phyloP scores from a whole-genome alignment of 164 flowering plant species.

The Houttuynia cordata region DNA sequence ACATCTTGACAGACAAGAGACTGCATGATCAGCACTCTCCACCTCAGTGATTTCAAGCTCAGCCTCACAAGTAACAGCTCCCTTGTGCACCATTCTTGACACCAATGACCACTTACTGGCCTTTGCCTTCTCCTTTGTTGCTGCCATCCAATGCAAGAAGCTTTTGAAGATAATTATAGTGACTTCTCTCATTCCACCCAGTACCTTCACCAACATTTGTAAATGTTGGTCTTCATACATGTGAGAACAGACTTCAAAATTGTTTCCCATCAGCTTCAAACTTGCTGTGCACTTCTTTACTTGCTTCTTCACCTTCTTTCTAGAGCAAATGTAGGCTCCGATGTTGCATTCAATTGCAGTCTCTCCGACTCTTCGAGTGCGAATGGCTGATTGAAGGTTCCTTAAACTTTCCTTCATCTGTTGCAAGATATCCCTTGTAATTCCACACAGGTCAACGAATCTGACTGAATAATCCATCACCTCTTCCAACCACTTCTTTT shows the following conservation, averaged over 20 bases:
- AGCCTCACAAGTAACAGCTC: neutral
- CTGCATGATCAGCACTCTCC: neutral
- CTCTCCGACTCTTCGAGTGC: conserved; percentile 18
- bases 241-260: neutral
- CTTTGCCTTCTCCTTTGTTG: conserved; percentile 17
- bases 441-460: conserved; percentile 25
- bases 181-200: conserved; percentile 21
- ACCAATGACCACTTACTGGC: conserved; percentile 17
- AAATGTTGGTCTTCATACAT: conserved; percentile 9
- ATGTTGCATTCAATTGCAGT: conserved; percentile 5
- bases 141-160: conserved; percentile 19
- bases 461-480: conserved; percentile 25
- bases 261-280: conserved; percentile 14
- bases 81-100: conserved; percentile 10
- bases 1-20: neutral
- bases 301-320: conserved; percentile 23
- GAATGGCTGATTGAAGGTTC: conserved; percentile 21
- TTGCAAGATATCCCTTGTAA: conserved; percentile 16
- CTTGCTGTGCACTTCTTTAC: conserved; percentile 14
- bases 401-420: conserved; percentile 19
- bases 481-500: conserved; percentile 20
- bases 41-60: neutral
- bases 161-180: conserved; percentile 16
- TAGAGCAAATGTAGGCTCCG: conserved; percentile 14
- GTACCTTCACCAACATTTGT: conserved; percentile 12